These are phyloP conservation scores for Fusarium sublunatum DNA, from an alignment of 2,329 filamentous ascomycete genomes.

Conservation along the genomic window DNA sequence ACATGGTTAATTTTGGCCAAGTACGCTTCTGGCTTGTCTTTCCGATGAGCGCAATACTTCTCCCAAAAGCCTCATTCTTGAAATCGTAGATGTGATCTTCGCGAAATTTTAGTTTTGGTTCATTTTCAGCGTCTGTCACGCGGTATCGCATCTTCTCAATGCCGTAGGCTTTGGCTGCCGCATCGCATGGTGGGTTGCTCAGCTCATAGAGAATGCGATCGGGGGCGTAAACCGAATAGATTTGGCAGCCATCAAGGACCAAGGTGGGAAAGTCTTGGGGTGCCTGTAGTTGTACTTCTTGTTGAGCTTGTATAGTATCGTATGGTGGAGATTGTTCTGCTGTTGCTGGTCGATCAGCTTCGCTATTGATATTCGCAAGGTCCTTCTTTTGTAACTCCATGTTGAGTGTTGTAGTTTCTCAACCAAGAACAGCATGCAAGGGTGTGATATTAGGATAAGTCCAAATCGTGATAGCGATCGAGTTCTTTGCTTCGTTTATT, in stretches of 20 bases:
- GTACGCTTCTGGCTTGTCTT: constrained; percentile 37
- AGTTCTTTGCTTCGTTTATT: too few species aligned
- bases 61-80: constrained; percentile 15
- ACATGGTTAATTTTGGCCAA: constrained; percentile 35
- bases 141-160: constrained; percentile 46
- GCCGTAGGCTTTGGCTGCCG: constrained; percentile 30
- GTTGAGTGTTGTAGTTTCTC: background rate
- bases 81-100: constrained; percentile 49
- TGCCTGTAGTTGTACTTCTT: constrained; percentile 1
- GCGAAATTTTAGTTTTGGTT: constrained; percentile 32
- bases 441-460: background rate
- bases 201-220: constrained; percentile 42
- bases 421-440: background rate
- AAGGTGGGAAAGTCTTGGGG: constrained; percentile 33
- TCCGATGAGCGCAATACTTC: constrained; percentile 35
- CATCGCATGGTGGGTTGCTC: constrained; percentile 41
- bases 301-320: background rate
- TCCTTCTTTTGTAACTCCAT: constrained; percentile 1
- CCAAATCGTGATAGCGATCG: too few species aligned
- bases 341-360: background rate
- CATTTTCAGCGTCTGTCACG: constrained; percentile 19
- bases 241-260: constrained; percentile 35
- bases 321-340: constrained; percentile 17
- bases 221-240: constrained; percentile 37
- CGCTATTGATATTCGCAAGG: background rate